Evolutionary conservation across 371 early-diverging fungal genomes (phyloP).

Genomic region (Apophysomyces ossiformis): DNA sequence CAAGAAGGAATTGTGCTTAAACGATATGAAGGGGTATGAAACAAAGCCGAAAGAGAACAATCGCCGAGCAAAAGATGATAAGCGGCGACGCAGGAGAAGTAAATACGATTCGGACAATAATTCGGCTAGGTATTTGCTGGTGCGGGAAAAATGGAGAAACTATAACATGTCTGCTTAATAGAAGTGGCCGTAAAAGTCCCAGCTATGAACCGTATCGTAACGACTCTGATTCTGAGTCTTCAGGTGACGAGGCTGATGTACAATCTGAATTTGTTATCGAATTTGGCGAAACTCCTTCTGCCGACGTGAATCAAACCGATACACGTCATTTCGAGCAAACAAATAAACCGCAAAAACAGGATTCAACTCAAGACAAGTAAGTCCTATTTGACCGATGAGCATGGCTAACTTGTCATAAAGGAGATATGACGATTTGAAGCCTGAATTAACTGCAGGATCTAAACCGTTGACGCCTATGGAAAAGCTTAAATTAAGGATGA

Average conservation of each 20-base stretch:
- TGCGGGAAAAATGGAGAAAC: not conserved
- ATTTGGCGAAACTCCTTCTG: conserved; percentile 24
- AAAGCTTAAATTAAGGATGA: conserved; percentile 52
- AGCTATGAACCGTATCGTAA: conserved; percentile 42
- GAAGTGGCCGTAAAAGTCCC: conserved; percentile 39
- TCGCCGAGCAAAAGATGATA: conserved; percentile 11
- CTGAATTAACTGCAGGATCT: conserved; percentile 9
- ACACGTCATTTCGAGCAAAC: not conserved
- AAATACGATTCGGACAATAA: conserved; percentile 10
- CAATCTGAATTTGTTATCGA: conserved; percentile 38
- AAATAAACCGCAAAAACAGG: not conserved
- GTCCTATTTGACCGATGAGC: not conserved
- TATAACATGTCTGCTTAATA: not conserved
- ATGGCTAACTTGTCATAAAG: not conserved
- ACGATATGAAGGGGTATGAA: conserved; percentile 3
- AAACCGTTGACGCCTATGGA: conserved; percentile 59
- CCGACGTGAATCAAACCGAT: conserved; percentile 6
- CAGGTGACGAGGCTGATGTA: conserved; percentile 26
- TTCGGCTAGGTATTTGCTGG: conserved; percentile 11
- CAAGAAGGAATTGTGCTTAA: not conserved
- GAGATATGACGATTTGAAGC: not conserved
- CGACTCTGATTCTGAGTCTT: conserved; percentile 35
- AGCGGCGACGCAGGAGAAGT: conserved; percentile 17
- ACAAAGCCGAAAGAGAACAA: conserved; percentile 19
- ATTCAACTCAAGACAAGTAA: not conserved